These are phyloP conservation scores for Coprinopsis cinerea DNA, from an alignment of 768 basidiomycete genomes.

Conservation along the genomic window DNA sequence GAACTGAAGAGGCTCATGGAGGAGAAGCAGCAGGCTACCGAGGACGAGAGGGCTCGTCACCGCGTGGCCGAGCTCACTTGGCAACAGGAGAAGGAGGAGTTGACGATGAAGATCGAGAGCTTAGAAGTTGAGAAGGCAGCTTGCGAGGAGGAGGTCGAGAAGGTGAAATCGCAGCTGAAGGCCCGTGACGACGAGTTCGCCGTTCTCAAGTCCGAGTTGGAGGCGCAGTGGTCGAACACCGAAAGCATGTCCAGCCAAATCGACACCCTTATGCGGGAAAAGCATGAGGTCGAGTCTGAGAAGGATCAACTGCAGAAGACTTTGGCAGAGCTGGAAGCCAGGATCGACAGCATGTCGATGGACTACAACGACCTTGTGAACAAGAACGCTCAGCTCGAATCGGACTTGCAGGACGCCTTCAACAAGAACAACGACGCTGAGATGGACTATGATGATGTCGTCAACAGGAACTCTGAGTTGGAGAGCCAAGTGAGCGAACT, in stretches of 20 bases:
- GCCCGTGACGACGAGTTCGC: slow-evolving; percentile 38
- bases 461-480: slow-evolving; percentile 49
- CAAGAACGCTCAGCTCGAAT: slow-evolving; percentile 37
- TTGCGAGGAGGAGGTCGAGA: slow-evolving; percentile 39
- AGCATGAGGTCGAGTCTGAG: slow-evolving; percentile 29
- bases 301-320: slow-evolving; percentile 33
- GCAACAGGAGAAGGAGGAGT: slow-evolving; percentile 46
- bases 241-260: slow-evolving; percentile 49
- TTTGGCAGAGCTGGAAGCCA: slow-evolving; percentile 36
- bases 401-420: no score
- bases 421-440: slow-evolving; percentile 42
- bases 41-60: slow-evolving; percentile 37
- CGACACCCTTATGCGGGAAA: slow-evolving; percentile 29
- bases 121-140: slow-evolving; percentile 38
- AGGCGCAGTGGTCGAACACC: slow-evolving; percentile 66
- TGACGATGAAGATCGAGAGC: slow-evolving; percentile 35
- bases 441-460: slow-evolving; percentile 48
- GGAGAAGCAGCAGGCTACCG: slow-evolving; percentile 35
- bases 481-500: slow-evolving; percentile 50
- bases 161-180: slow-evolving; percentile 32
- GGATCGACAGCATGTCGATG: slow-evolving; percentile 40
- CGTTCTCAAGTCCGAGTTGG: slow-evolving; percentile 55
- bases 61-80: slow-evolving; percentile 36
- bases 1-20: slow-evolving; percentile 34
- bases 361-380: slow-evolving; percentile 56